Evolutionary conservation across 2,329 filamentous ascomycete genomes (phyloP), one percentile per base, ranked within the genome.

Genomic region (Colletotrichum kahawae): DNA sequence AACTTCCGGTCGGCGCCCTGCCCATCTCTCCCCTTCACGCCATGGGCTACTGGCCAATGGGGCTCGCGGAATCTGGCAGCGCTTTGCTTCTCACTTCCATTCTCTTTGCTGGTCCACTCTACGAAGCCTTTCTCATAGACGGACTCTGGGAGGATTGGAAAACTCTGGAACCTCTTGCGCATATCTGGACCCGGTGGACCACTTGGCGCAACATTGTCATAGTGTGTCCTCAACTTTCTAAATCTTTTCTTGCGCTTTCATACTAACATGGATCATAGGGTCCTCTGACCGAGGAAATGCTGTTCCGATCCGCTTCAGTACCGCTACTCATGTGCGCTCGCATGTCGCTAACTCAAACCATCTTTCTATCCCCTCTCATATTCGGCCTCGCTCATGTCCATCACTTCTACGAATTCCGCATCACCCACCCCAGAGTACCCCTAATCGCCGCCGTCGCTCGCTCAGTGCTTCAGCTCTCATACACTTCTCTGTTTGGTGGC

Each of bases 361-460:
- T 98, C 80, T 95, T 98, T 85, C 86, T 95, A 13, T 95, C 95
- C 2, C 96, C 96, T 8, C 87, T 98, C 13, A 93, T 98, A 83
- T 98, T 98, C 82, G 96, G 96, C 67, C 92, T 98, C 59, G 96
- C 97, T 9, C 97, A 99, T 85, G 85, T 98, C 63, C 96, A 99
- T 85, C 97, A 99, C 85, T 95, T 98, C 83, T 98, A 98, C 86
- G 97, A 98, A 85, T 98, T 98, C 84, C 91, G 94, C 71, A 88
- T 98, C 72, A 95, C 94, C 2, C 92, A 97, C 79, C 95, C 95
- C 10, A 88, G 91, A 77, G 92, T 93, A 2, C 90, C 94, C 1
- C 81, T 93, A 14, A 78, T 88, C 1, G 88, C 91, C 3, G 92
- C 93, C 8, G 80, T 97, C 7, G 81, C 94, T 33, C 92, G 95